phyloP scores from a whole-genome alignment of 805 yeast species.

The Ogataea naganishii region DNA sequence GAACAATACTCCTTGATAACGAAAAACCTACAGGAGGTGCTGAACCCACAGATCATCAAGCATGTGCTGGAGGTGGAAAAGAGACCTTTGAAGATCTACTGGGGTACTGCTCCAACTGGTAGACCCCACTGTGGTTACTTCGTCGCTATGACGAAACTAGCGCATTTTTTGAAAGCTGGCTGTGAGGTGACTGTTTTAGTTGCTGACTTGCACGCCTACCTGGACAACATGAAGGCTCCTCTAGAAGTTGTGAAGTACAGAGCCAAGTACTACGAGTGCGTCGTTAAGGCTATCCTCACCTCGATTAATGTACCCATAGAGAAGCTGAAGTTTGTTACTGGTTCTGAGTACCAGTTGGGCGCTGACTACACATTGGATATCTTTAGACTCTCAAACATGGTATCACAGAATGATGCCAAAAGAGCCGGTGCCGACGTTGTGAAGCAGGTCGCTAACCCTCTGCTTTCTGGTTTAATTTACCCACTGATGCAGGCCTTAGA shows the following conservation, averaged over 20 bases:
- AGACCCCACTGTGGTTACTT: conserved; percentile 98
- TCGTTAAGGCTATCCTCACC: conserved; percentile 76
- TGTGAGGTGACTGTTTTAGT: conserved; percentile 85
- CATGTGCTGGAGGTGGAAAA: conserved; percentile 73
- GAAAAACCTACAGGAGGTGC: conserved; percentile 82
- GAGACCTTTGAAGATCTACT: conserved; percentile 80
- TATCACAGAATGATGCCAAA: conserved; percentile 92
- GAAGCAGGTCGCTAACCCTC: conserved; percentile 92
- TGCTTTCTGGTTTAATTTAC: conserved; percentile 86
- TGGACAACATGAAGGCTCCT: conserved; percentile 98
- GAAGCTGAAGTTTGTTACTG: conserved; percentile 72
- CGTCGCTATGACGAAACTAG: conserved; percentile 95
- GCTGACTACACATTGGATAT: conserved; percentile 82
- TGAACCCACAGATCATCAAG: conserved; percentile 81
- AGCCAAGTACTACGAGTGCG: conserved; percentile 79
- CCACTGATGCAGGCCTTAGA: conserved; percentile 99
- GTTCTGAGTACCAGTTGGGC: conserved; percentile 81
- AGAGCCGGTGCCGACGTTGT: conserved; percentile 99
- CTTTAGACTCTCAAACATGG: conserved; percentile 75
- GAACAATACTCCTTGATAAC: conserved; percentile 72
- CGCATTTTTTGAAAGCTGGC: conserved; percentile 92
- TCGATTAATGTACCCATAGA: conserved; percentile 92
- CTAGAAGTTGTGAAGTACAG: conserved; percentile 83
- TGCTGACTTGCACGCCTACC: conserved; percentile 94
- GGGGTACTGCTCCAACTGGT: conserved; percentile 99